Evolutionary conservation across 306 rosid genomes (phyloP), one percentile per base, ranked within the genome.

Genomic region (Fragaria ananassa): DNA sequence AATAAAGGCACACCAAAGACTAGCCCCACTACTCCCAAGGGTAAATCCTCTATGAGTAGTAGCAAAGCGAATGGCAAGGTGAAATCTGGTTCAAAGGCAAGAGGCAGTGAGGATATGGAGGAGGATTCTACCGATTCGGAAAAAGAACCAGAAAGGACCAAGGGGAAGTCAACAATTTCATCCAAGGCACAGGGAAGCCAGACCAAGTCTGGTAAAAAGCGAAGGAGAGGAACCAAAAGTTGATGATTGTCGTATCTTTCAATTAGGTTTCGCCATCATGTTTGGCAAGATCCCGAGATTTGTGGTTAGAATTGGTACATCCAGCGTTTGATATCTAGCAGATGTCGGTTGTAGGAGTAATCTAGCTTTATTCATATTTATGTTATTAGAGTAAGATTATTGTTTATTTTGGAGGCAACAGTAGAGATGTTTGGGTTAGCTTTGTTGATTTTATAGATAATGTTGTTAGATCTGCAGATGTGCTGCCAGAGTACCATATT

Each of bases 161-260:
- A 89, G 87, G 86, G 82, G 12, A 94, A 87, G 88, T 66, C 83
- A 2, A 74, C 75, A 67, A 78, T 74, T 77, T 79, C 86, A 75
- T 81, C 91, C 19, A 89, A 88, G 81, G 86, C 67, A 31, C 86
- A 77, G 65, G 87, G 83, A 73, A 86, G 71, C 14, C 85, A 78
- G 69, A 66, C 61, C 69, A 94, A 88, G 89, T 58, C 81, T 13
- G 98, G 96, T 62, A 92, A 88, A 90, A 95, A 92, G 77, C 89
- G 97, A 56, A 82, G 79, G 60, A 85, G 93, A 82, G 85, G 87
- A 68, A 45, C 74, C 54, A 91, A 76, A 78, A 71, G 84, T 67
- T 75, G 74, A 85, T 27, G n/a, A 9, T 49, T 18, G 11, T 41
- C 10, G 49, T 49, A 79, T 49, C 60, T 44, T 58, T n/a, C 74